Evolutionary conservation across 2,329 filamentous ascomycete genomes (phyloP).

Genomic region (Venturia aucupariae): DNA sequence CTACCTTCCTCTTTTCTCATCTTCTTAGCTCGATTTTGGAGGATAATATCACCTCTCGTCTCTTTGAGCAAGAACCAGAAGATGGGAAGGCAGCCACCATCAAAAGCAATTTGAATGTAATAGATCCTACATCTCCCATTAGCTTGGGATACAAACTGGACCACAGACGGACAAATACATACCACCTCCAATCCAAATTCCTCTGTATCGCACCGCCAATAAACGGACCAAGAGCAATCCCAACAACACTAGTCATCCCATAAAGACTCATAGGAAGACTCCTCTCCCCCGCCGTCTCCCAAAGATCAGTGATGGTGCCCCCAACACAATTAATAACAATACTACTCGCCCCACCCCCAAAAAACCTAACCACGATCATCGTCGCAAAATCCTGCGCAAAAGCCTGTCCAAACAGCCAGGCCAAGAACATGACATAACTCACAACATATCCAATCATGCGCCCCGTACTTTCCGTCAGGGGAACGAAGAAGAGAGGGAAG

Average conservation of each 20-base stretch:
- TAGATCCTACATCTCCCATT: not conserved
- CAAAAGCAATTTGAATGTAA: constrained; percentile 21
- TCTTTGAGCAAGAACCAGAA: constrained; percentile 35
- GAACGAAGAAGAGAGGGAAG: constrained; percentile 27
- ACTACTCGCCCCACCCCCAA: constrained; percentile 29
- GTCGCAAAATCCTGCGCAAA: constrained; percentile 30
- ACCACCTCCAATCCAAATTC: constrained; percentile 26
- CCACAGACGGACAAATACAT: not conserved
- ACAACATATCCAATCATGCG: constrained; percentile 24
- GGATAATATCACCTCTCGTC: constrained; percentile 21
- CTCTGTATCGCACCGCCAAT: constrained; percentile 27
- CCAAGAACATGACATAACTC: constrained; percentile 27
- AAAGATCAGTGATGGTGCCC: constrained; percentile 31
- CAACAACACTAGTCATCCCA: constrained; percentile 26
- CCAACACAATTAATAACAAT: constrained; percentile 27
- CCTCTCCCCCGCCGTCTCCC: constrained; percentile 24
- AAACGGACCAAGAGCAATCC: constrained; percentile 28
- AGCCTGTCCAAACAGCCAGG: constrained; percentile 31
- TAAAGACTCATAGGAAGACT: constrained; percentile 29
- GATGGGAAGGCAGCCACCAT: constrained; percentile 33
- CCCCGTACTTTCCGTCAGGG: constrained; percentile 30
- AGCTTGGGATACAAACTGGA: not conserved
- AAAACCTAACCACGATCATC: constrained; percentile 28
- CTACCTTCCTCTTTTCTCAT: not conserved
- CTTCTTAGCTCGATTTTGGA: constrained; percentile 21